Conservation (phyloP, 192 early-diverging fungal species). For the Entophlyctis helioformis region DNA sequence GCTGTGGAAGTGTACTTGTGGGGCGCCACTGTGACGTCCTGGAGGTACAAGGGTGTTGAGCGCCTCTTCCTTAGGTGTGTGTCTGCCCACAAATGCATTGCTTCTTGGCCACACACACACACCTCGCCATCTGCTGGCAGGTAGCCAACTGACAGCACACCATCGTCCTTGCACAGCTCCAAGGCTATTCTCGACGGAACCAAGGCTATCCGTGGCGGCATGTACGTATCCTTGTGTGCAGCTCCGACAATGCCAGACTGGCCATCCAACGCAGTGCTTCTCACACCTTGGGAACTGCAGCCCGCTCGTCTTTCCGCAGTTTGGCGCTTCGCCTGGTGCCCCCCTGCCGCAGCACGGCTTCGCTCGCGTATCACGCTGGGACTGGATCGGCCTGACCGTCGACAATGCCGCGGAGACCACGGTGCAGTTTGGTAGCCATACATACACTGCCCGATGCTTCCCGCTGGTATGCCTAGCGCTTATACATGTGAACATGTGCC, state of each 20-base stretch:
- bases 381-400: constrained; percentile 28
- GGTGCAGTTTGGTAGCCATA: constrained; percentile 28
- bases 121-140: neutral
- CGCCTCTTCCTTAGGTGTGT: constrained; percentile 72
- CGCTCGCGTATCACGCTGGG: constrained; percentile 38
- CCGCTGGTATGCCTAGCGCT: too few relatives aligned
- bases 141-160: too few relatives aligned
- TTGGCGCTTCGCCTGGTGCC: constrained; percentile 42
- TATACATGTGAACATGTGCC: too few relatives aligned
- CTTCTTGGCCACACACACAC: neutral
- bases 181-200: constrained; percentile 73
- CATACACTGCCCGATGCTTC: too few relatives aligned
- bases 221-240: constrained; percentile 4
- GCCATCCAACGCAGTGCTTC: neutral
- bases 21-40: constrained; percentile 88
- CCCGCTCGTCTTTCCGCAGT: constrained; percentile 72
- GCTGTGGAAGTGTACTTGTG: constrained; percentile 7
- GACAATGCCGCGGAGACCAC: constrained; percentile 33
- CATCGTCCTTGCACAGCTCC: too few relatives aligned
- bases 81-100: neutral
- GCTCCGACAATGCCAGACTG: neutral
- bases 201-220: constrained; percentile 78
- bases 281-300: constrained; percentile 12
- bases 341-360: constrained; percentile 65
- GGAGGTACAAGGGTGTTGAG: constrained; percentile 64